Evolutionary conservation across 148 eudicot genomes (phyloP), one percentile per base, ranked within the genome.

Genomic region (Camellia japonica): DNA sequence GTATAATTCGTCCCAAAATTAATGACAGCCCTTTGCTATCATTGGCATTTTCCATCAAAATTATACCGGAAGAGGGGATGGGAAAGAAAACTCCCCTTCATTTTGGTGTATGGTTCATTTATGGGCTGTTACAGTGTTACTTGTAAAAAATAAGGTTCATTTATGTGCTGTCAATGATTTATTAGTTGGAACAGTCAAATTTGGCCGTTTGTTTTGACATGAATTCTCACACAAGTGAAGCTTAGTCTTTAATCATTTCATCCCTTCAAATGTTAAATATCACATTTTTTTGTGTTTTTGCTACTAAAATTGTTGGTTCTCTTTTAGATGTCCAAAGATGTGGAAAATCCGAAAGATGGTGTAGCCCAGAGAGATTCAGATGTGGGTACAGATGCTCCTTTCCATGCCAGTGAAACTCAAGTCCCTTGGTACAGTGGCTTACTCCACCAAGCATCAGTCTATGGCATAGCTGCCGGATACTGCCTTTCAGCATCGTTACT

Each of bases 401-500:
- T 89, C 44, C 46, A 62, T 38, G 20, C 86, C 49, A 49, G 83
- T 76, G 89, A 87, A 76, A 44, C 78, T 73, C 85, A 78, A 81
- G 76, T 82, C 20, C 80, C 86, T 38, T 93, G 94, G 93, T 90
- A 90, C 62, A 76, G 81, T 78, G 47, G n/a, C 81, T 79, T 96
- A 46, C 82, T 91, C 78, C 92, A 92, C 74, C 93, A 95, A 15
- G 93, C 87, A 59, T 96, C 99, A 1, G 84, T 96, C 14, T 96
- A 93, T 79, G 97, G 98, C 59, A 84, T 93, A 56, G 98, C 98
- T 75, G 94, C 93, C 49, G 99, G 99, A 69, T 96, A 96, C 83
- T 96, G 99, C 84, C 71, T 93, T 67, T 96, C 98, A 42, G 99
- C 98, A 3, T 93, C 99, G 47, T 86, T 93, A 82, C 92, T 96